These are phyloP conservation scores for Plantago rigida DNA, from an alignment of 305 asterid genomes.

Conservation along the genomic window DNA sequence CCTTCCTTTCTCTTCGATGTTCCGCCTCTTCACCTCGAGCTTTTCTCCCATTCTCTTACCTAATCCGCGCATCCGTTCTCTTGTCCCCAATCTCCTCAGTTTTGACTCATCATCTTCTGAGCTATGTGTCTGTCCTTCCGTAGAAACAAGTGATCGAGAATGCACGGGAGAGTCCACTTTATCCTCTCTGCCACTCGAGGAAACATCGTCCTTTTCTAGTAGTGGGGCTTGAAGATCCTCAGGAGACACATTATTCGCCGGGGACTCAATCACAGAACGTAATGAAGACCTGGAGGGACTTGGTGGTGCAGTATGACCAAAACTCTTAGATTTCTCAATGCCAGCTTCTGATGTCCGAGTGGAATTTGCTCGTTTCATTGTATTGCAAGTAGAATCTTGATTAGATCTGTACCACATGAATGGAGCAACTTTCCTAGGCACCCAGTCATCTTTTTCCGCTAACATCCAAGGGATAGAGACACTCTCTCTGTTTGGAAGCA, in stretches of 20 bases:
- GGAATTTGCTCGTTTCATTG: constrained; percentile 40
- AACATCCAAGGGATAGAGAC: constrained; percentile 70
- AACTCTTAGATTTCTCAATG: constrained; percentile 28
- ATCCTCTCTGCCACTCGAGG: constrained; percentile 30
- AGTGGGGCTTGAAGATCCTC: constrained; percentile 45
- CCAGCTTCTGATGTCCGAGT: constrained; percentile 27
- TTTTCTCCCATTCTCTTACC: constrained; percentile 86
- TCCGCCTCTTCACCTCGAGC: constrained; percentile 72
- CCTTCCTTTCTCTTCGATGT: constrained; percentile 74
- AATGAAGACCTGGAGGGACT: constrained; percentile 28
- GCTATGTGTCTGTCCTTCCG: constrained; percentile 32
- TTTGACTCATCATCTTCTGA: constrained; percentile 49
- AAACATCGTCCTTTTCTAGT: constrained; percentile 34
- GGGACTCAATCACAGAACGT: constrained; percentile 27
- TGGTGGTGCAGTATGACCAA: constrained; percentile 22
- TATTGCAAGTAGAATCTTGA: constrained; percentile 40
- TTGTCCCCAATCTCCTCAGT: constrained; percentile 44
- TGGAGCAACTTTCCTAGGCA: constrained; percentile 64
- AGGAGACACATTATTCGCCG: constrained; percentile 22
- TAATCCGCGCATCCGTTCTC: constrained; percentile 66
- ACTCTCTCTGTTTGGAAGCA: constrained; percentile 72
- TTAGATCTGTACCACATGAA: constrained; percentile 52
- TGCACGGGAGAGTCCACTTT: constrained; percentile 16
- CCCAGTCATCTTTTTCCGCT: constrained; percentile 87
- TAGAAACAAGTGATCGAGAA: constrained; percentile 33